A percentile compares a stretch with the other conserved stretches of the same genome.
Evolutionary conservation across 2,329 filamentous ascomycete genomes (phyloP).

Genomic region (Saccharata proteae): DNA sequence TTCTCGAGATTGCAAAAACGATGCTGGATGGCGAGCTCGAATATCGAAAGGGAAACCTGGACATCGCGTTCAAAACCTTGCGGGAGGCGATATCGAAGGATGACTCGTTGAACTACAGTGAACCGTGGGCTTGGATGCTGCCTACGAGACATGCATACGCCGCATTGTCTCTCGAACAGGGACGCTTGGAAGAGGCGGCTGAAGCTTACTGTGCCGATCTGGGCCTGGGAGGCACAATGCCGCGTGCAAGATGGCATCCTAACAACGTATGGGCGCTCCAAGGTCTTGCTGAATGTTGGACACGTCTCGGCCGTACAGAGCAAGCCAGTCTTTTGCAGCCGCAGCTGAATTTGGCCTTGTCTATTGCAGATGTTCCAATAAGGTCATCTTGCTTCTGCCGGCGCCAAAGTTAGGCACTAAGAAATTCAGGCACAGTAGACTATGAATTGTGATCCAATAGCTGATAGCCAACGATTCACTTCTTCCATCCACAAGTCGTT

Average conservation of each 20-base stretch:
- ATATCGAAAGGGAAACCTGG: constrained; percentile 50
- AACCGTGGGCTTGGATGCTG: constrained; percentile 74
- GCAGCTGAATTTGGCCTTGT: constrained; percentile 41
- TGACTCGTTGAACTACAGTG: constrained; percentile 54
- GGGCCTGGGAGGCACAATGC: constrained; percentile 38
- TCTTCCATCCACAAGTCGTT: too few species aligned
- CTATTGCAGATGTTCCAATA: constrained; percentile 48
- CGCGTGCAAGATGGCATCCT: constrained; percentile 53
- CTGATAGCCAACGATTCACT: too few species aligned
- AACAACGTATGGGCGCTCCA: constrained; percentile 68
- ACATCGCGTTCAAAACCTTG: constrained; percentile 47
- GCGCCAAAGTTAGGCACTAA: too few species aligned
- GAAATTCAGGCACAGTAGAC: too few species aligned
- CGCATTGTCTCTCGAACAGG: constrained; percentile 57
- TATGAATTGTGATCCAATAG: too few species aligned
- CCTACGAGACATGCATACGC: constrained; percentile 59
- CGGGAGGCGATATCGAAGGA: constrained; percentile 46
- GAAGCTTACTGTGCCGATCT: constrained; percentile 28
- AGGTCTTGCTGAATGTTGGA: constrained; percentile 59
- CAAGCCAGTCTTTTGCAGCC: constrained; percentile 38
- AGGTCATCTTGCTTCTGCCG: constrained; percentile 46
- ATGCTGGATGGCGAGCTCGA: constrained; percentile 66
- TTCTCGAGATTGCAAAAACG: constrained; percentile 45
- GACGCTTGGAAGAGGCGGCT: constrained; percentile 27
- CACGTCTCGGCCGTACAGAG: constrained; percentile 36